Evolutionary conservation across 148 eudicot genomes (phyloP), one percentile per base, ranked within the genome.

Genomic region (Salicornia ramosissima): DNA sequence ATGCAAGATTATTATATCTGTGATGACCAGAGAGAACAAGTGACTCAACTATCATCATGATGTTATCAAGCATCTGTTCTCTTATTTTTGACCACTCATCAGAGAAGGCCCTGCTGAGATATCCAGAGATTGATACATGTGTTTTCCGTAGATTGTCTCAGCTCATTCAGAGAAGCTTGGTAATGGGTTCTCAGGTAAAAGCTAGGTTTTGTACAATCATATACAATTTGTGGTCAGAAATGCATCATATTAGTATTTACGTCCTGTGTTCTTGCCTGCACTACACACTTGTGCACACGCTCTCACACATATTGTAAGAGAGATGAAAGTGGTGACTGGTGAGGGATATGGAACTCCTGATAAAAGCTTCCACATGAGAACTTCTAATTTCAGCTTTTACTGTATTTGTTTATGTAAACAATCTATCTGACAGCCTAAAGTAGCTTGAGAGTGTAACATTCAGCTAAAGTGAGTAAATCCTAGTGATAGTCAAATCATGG

Each of bases 61-160:
- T 90, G 96, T 96, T 89, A 64, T 79, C 98, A 75, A 90, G 88
- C 83, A 90, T 93, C 49, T 86, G 95, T 76, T 78, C 96, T 9
- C 79, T 93, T 65, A 79, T 90, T 61, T 77, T 90, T 65, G 89
- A 88, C 71, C 66, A 71, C 31, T 84, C 83, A 53, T 90, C 96
- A 30, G 95, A 93, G 86, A 85, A 79, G 54, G 79, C 76, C 79
- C 95, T 93, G 66, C 80, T 84, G 50, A 65, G 60, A 56, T 73
- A 81, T 75, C 84, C 89, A 18, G 85, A 75, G 50, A 82, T 93
- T 64, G 79, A 79, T 77, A 30, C 16, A n/a, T 67, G 71, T 45
- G 52, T 76, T 64, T 70, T 90, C 25, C 69, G 57, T 68, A 71
- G 40, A 69, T 69, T 90, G 33, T 81, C 85, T 51, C 82, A 62